phyloP scores from a whole-genome alignment of 2,329 filamentous ascomycete species.

The Trichoderma sp. region DNA sequence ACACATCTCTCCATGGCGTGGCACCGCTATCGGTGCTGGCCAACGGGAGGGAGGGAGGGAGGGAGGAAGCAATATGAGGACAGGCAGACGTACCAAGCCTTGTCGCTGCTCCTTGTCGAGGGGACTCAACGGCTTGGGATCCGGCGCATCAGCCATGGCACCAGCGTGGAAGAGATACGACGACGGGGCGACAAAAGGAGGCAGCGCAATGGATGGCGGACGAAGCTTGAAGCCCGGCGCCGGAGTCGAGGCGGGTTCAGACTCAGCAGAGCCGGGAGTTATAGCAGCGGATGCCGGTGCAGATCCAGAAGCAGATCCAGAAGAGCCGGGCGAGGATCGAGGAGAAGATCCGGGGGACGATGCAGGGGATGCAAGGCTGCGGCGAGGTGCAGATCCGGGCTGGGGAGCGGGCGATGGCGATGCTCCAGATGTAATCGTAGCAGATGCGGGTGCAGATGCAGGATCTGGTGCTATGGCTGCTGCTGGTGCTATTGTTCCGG shows the following conservation, averaged over 20 bases:
- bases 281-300: not conserved
- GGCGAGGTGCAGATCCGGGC: not conserved
- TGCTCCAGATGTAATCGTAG: not conserved
- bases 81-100: slow-evolving; percentile 61
- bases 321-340: not conserved
- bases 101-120: slow-evolving; percentile 75
- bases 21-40: not conserved
- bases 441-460: not conserved
- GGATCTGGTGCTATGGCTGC: not conserved
- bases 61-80: not conserved
- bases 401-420: not conserved
- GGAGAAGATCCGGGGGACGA: not conserved
- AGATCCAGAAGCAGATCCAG: not conserved
- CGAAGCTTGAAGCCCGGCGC: slow-evolving; percentile 18
- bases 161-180: slow-evolving; percentile 50
- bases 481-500: not conserved
- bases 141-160: slow-evolving; percentile 33
- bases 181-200: slow-evolving; percentile 58
- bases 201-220: slow-evolving; percentile 32
- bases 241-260: slow-evolving; percentile 14
- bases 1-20: not conserved
- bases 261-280: not conserved
- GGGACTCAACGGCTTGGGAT: slow-evolving; percentile 44
- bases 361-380: not conserved
- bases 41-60: not conserved